Conservation (phyloP, 371 early-diverging fungal species). For the Syncephalastrum racemosum region DNA sequence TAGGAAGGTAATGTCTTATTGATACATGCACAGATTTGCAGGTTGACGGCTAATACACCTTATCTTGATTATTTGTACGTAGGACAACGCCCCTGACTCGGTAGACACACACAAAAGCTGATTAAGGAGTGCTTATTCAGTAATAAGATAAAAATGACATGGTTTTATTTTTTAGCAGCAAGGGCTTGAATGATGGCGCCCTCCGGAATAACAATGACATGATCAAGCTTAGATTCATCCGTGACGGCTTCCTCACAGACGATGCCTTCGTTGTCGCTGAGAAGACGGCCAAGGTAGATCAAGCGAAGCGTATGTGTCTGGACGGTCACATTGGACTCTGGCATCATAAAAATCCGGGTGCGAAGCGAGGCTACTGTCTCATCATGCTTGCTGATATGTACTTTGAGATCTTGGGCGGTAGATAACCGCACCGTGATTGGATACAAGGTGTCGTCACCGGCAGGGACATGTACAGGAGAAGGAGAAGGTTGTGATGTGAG, state of each 20-base stretch:
- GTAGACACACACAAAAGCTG: too few species aligned
- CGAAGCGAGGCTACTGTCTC: conserved; percentile 34
- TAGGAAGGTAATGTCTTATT: too few species aligned
- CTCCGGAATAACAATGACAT: conserved; percentile 15
- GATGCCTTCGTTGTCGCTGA: conserved; percentile 26
- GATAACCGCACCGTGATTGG: conserved; percentile 37
- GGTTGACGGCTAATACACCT: too few species aligned
- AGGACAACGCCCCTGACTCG: too few species aligned
- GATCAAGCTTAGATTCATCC: conserved; percentile 5
- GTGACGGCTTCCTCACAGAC: conserved; percentile 16
- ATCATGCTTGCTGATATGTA: conserved; percentile 20
- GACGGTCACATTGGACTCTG: conserved; percentile 14
- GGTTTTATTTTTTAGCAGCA: conserved; percentile 13
- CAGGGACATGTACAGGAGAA: not conserved
- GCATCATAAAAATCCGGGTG: conserved; percentile 24
- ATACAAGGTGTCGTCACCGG: conserved; percentile 3
- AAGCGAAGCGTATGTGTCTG: conserved; percentile 31
- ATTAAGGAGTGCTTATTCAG: too few species aligned
- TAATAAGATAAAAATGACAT: too few species aligned
- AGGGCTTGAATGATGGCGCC: conserved; percentile 34
- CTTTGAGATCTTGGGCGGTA: conserved; percentile 28
- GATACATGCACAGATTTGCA: too few species aligned
- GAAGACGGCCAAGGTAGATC: conserved; percentile 36
- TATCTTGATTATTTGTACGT: too few species aligned
- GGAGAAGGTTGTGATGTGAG: not conserved